phyloP scores from a whole-genome alignment of 2,329 filamentous ascomycete genomes.

The Tolypocladium tundrense region DNA sequence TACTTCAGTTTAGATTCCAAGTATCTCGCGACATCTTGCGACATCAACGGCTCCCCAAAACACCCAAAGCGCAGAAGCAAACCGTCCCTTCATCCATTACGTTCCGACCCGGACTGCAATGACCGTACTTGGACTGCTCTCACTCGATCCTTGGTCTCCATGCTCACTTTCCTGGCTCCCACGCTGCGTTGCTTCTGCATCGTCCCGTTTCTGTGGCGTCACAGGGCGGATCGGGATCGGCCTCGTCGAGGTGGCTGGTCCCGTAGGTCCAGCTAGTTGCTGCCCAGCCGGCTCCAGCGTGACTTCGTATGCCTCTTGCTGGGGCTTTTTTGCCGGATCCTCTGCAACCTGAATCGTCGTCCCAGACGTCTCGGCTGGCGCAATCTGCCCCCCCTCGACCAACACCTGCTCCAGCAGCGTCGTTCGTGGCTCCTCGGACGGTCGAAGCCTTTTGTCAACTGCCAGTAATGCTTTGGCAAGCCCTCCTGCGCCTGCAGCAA shows the following conservation, averaged over 20 bases:
- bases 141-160: conserved; percentile 1
- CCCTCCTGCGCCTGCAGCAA: conserved; percentile 29
- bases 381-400: conserved; percentile 8
- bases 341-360: conserved; percentile 1
- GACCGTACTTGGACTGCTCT: conserved; percentile 7
- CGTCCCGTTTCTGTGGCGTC: not conserved
- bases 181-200: not conserved
- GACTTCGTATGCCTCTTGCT: not conserved
- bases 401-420: conserved; percentile 24
- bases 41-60: not conserved
- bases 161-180: not conserved
- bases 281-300: not conserved
- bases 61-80: not conserved
- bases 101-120: conserved; percentile 3
- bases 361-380: conserved; percentile 9
- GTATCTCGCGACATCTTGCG: not conserved
- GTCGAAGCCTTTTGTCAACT: conserved; percentile 26
- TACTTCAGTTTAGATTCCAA: not conserved
- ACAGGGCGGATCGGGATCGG: not conserved
- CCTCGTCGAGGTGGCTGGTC: not conserved
- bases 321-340: not conserved
- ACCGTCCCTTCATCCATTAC: not conserved
- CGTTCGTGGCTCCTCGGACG: conserved; percentile 11
- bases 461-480: conserved; percentile 29
- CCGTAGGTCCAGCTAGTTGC: not conserved